A percentile compares a stretch with the other conserved stretches of the same genome.
Conservation (phyloP, 257 asterid species). For the Solanum acaule region DNA sequence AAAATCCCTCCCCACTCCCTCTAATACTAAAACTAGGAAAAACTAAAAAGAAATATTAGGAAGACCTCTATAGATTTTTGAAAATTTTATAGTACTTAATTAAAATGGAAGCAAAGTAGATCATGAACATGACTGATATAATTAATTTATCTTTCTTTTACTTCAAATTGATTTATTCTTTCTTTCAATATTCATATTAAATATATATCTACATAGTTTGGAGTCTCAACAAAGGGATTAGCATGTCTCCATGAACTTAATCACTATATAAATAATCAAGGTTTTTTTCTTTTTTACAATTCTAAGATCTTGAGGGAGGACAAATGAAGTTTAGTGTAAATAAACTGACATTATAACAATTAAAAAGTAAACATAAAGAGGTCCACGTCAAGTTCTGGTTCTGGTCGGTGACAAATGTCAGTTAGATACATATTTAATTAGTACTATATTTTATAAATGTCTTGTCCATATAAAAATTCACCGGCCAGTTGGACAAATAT, state of each 20-base stretch:
- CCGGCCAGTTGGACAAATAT: constrained; percentile 11
- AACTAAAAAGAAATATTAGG: background rate
- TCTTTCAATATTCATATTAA: background rate
- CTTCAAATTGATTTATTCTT: background rate
- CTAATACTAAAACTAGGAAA: background rate
- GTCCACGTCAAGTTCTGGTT: constrained; percentile 3
- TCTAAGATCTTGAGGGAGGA: background rate
- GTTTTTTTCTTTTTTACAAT: too few species aligned
- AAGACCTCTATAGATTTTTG: background rate
- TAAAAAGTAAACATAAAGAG: background rate
- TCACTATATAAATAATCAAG: too few species aligned
- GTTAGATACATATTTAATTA: background rate
- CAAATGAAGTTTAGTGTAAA: too few species aligned
- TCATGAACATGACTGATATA: too few species aligned
- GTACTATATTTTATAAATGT: background rate
- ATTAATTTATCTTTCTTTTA: background rate
- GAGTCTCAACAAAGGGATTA: background rate
- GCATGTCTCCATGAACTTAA: background rate
- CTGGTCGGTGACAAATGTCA: constrained; percentile 29
- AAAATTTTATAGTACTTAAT: background rate
- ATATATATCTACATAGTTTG: background rate
- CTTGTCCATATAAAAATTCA: background rate
- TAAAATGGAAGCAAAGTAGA: background rate
- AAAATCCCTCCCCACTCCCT: background rate
- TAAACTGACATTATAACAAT: background rate